Evolutionary conservation across 129 eudicot species (phyloP).

Genomic region (Pulicaria dysenterica): DNA sequence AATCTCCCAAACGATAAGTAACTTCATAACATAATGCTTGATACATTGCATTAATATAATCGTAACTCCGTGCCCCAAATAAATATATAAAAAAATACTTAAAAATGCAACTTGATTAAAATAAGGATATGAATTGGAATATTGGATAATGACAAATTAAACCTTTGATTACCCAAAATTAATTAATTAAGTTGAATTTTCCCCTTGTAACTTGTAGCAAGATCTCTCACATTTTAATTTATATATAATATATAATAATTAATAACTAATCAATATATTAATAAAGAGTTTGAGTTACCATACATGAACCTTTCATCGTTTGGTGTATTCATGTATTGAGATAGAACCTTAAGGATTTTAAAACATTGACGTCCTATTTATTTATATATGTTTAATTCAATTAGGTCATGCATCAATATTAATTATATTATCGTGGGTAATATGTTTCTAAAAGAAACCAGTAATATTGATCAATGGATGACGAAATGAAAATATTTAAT

Average conservation of each 20-base stretch:
- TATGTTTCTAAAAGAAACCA: too few relatives aligned
- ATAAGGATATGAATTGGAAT: background rate
- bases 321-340: slow-evolving; percentile 1
- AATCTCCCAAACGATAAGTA: too few relatives aligned
- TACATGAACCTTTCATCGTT: slow-evolving; percentile 23
- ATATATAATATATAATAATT: background rate
- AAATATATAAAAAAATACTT: background rate
- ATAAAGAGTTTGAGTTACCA: background rate
- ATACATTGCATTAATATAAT: slow-evolving; percentile 15
- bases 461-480: too few relatives aligned
- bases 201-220: slow-evolving; percentile 24
- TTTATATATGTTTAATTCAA: too few relatives aligned
- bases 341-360: too few relatives aligned
- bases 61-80: background rate
- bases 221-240: background rate
- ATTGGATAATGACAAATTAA: slow-evolving; percentile 31
- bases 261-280: too few relatives aligned
- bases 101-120: slow-evolving; percentile 22
- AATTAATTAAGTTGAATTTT: slow-evolving; percentile 11
- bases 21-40: background rate
- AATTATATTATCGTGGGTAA: too few relatives aligned
- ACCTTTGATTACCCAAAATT: slow-evolving; percentile 17
- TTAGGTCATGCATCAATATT: too few relatives aligned
- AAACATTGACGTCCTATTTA: too few relatives aligned
- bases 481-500: too few relatives aligned